Evolutionary conservation across 2,329 filamentous ascomycete species (phyloP).

Genomic region (Monosporascus sp.): DNA sequence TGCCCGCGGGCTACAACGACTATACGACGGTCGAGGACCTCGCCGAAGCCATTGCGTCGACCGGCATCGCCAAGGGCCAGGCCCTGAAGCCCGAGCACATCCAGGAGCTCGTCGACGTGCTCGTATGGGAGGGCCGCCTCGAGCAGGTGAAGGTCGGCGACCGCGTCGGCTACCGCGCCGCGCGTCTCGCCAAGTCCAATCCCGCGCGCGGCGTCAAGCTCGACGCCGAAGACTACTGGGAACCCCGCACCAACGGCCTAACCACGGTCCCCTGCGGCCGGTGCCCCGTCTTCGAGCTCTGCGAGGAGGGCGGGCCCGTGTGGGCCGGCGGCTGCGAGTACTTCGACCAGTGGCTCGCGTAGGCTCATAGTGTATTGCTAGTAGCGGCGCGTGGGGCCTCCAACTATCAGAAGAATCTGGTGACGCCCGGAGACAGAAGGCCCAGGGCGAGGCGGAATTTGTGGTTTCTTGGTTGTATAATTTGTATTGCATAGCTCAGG

Average conservation of each 20-base stretch:
- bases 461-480: not conserved
- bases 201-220: conserved; percentile 17
- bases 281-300: conserved; percentile 91
- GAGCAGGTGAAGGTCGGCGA: conserved; percentile 54
- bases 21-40: conserved; percentile 81
- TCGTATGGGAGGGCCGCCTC: conserved; percentile 81
- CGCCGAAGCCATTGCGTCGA: conserved; percentile 64
- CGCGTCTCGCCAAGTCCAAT: conserved; percentile 40
- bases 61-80: conserved; percentile 66
- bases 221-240: conserved; percentile 26
- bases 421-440: too few species aligned
- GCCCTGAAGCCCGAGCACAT: conserved; percentile 70
- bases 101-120: conserved; percentile 77
- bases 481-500: not conserved
- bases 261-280: conserved; percentile 86
- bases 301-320: conserved; percentile 84
- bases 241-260: conserved; percentile 60
- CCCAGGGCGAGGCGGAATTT: not conserved
- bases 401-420: too few species aligned
- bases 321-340: conserved; percentile 89
- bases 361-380: not conserved
- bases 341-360: conserved; percentile 75
- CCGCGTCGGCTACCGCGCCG: conserved; percentile 47
- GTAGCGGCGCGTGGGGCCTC: conserved; percentile 6
- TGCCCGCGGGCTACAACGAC: conserved; percentile 61